A percentile compares a stretch with the other conserved stretches of the same genome.
Evolutionary conservation across 169 alveolate genomes (phyloP).

Genomic region (Plasmodium coatneyi): DNA sequence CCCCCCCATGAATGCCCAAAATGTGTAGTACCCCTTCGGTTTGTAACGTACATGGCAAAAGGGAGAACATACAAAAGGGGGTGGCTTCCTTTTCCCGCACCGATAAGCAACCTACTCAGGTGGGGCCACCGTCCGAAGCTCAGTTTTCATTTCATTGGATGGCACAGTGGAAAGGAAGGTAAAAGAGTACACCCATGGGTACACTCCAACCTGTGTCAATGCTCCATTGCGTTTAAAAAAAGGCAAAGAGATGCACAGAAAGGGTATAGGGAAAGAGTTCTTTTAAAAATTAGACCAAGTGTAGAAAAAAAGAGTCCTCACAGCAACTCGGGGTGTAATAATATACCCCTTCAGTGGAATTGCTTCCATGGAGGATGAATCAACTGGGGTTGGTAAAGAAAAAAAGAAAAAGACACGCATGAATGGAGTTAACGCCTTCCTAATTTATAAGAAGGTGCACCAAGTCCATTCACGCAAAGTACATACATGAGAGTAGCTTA

Average conservation of each 20-base stretch:
- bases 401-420: background rate
- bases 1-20: background rate
- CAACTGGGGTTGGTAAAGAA: background rate
- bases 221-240: background rate
- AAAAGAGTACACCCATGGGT: background rate
- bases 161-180: background rate
- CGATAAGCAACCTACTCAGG: background rate
- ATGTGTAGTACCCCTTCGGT: background rate
- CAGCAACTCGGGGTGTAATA: background rate
- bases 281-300: background rate
- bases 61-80: background rate
- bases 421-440: background rate
- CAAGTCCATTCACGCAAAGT: background rate
- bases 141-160: background rate
- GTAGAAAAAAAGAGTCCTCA: background rate
- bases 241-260: background rate
- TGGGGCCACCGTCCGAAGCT: background rate
- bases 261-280: background rate
- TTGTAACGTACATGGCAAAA: background rate
- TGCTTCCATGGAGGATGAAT: background rate
- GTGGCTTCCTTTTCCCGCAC: background rate
- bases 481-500: background rate
- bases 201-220: background rate
- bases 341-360: background rate
- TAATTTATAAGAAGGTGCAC: background rate